Conservation (phyloP, 805 yeast species). For the Priceomyces carsonii region DNA sequence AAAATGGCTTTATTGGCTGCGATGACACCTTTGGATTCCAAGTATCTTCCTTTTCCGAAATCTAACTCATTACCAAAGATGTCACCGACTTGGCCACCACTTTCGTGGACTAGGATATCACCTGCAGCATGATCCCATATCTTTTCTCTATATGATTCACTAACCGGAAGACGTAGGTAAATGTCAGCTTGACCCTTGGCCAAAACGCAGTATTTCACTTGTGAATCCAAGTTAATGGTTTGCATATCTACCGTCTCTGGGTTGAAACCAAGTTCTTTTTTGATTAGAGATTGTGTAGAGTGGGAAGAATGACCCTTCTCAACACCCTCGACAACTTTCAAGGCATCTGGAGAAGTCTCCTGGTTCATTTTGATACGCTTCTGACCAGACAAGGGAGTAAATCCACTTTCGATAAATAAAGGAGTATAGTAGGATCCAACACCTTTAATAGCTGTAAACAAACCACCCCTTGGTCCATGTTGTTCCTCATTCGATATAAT, state of each 20-base stretch:
- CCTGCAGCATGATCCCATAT: slow-evolving; percentile 99
- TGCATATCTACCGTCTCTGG: slow-evolving; percentile 55
- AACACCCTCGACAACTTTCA: slow-evolving; percentile 87
- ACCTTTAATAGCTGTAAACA: slow-evolving; percentile 69
- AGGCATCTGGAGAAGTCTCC: slow-evolving; percentile 44
- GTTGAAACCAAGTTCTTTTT: slow-evolving; percentile 49
- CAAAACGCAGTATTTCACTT: slow-evolving; percentile 91
- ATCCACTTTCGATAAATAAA: slow-evolving; percentile 35
- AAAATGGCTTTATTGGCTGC: slow-evolving; percentile 65
- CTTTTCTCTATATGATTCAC: slow-evolving; percentile 78
- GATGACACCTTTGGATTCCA: slow-evolving; percentile 87
- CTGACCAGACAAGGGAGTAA: slow-evolving; percentile 33
- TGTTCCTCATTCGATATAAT: slow-evolving; percentile 35
- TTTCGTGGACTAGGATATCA: slow-evolving; percentile 77
- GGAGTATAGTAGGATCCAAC: slow-evolving; percentile 63
- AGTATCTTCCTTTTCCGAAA: slow-evolving; percentile 82
- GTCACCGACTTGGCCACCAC: slow-evolving; percentile 91
- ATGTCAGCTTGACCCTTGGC: slow-evolving; percentile 92
- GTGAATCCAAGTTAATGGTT: slow-evolving; percentile 86
- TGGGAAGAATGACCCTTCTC: slow-evolving; percentile 95
- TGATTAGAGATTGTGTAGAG: slow-evolving; percentile 77
- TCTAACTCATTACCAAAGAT: slow-evolving; percentile 69
- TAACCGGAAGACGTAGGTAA: slow-evolving; percentile 84
- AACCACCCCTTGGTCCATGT: slow-evolving; percentile 58
- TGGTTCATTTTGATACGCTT: slow-evolving; percentile 53